These are phyloP conservation scores for Mycena capillaripes DNA, from an alignment of 768 basidiomycete genomes.

Conservation along the genomic window DNA sequence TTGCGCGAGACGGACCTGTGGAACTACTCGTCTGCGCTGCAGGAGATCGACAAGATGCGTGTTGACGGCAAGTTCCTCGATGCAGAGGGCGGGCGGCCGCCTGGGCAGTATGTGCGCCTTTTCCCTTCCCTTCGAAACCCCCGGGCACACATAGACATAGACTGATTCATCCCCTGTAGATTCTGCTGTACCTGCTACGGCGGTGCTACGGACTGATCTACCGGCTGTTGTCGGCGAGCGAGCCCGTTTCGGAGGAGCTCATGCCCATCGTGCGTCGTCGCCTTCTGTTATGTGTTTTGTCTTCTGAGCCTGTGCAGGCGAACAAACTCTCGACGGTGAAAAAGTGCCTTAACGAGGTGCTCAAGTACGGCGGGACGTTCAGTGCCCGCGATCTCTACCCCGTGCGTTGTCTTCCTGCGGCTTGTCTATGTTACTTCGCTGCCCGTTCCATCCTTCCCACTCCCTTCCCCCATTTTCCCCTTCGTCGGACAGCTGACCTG, in stretches of 20 bases:
- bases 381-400: slow-evolving; percentile 94
- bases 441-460: no score
- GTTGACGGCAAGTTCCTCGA: slow-evolving; percentile 98
- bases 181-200: slow-evolving; percentile 91
- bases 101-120: slow-evolving; percentile 91
- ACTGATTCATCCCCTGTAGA: slow-evolving; percentile 58
- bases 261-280: slow-evolving; percentile 86
- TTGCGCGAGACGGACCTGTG: slow-evolving; percentile 93
- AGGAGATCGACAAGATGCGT: slow-evolving; percentile 97
- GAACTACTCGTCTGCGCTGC: slow-evolving; percentile 93
- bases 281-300: background rate
- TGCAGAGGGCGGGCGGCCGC: slow-evolving; percentile 89
- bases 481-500: background rate
- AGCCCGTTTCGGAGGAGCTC: slow-evolving; percentile 97
- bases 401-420: slow-evolving; percentile 58
- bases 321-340: slow-evolving; percentile 98
- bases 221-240: slow-evolving; percentile 91
- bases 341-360: slow-evolving; percentile 95
- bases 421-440: no score
- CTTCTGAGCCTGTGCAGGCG: slow-evolving; percentile 64
- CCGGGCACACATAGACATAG: slow-evolving; percentile 1
- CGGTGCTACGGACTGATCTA: slow-evolving; percentile 98
- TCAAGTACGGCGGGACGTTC: slow-evolving; percentile 95
- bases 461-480: background rate
- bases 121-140: background rate